Evolutionary conservation across 2,329 filamentous ascomycete genomes (phyloP).

Genomic region (Chaetomium olivaceum): DNA sequence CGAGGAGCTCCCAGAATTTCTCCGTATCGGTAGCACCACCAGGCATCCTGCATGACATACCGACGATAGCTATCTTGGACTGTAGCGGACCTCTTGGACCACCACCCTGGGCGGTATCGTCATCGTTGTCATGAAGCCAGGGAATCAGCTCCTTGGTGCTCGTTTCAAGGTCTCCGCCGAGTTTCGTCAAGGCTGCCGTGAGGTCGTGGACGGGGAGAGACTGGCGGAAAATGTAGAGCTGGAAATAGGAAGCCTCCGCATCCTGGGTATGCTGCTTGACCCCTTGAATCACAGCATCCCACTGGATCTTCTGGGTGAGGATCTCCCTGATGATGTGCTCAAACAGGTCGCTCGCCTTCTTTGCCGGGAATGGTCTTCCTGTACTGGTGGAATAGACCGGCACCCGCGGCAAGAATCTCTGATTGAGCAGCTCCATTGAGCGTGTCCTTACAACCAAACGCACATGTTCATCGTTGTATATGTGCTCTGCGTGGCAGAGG

Average conservation of each 20-base stretch:
- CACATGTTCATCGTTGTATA: constrained; percentile 37
- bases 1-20: constrained; percentile 74
- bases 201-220: not conserved
- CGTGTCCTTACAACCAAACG: not conserved
- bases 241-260: constrained; percentile 6
- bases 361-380: not conserved
- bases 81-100: constrained; percentile 30
- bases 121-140: constrained; percentile 25
- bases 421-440: not conserved
- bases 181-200: not conserved
- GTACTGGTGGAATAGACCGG: not conserved
- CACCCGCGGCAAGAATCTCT: not conserved
- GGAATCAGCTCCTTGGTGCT: constrained; percentile 30
- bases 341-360: not conserved
- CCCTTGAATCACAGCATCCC: constrained; percentile 9
- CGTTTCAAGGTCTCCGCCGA: not conserved
- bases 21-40: constrained; percentile 66
- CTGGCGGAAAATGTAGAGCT: not conserved
- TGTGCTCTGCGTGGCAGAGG: constrained; percentile 45
- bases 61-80: constrained; percentile 80
- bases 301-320: not conserved
- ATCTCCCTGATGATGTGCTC: not conserved
- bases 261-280: constrained; percentile 30
- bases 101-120: too few species aligned
- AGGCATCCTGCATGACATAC: constrained; percentile 76